Percentiles rank a stretch among this genome's conserved stretches.
phyloP scores from a whole-genome alignment of 768 basidiomycete genomes.

The Xerocomellus dryophilus region DNA sequence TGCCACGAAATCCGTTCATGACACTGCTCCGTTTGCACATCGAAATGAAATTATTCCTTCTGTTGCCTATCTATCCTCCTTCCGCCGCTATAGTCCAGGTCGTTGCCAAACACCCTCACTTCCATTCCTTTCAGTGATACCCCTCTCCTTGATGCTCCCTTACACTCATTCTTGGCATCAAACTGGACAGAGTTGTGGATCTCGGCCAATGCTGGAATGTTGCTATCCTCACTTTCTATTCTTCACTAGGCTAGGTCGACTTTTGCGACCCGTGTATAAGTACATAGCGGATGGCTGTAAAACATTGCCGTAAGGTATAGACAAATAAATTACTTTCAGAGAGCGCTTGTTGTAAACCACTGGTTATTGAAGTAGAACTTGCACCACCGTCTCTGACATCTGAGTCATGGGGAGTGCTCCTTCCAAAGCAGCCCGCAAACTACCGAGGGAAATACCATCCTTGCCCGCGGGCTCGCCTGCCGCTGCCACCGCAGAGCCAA shows the following conservation, averaged over 20 bases:
- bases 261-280: constrained; percentile 37
- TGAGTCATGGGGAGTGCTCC: constrained; percentile 54
- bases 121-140: constrained; percentile 32
- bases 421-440: constrained; percentile 57
- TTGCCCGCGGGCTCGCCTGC: constrained; percentile 46
- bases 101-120: constrained; percentile 22
- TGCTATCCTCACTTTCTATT: constrained; percentile 32
- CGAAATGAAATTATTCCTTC: constrained; percentile 32
- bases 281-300: constrained; percentile 40
- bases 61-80: constrained; percentile 34
- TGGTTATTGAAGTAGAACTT: not conserved
- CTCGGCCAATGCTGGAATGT: constrained; percentile 32
- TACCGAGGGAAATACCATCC: constrained; percentile 50
- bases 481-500: constrained; percentile 17
- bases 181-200: constrained; percentile 23
- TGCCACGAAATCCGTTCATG: constrained; percentile 39
- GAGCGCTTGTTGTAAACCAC: not conserved
- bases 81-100: constrained; percentile 25
- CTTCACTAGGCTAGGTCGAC: constrained; percentile 30
- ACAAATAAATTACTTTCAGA: constrained; percentile 24
- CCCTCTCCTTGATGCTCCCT: constrained; percentile 17
- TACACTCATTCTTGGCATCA: constrained; percentile 27
- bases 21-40: constrained; percentile 36
- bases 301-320: constrained; percentile 35
- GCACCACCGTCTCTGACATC: not conserved